Evolutionary conservation across 2,329 filamentous ascomycete species (phyloP).

Genomic region (Tolypocladium paradoxum): DNA sequence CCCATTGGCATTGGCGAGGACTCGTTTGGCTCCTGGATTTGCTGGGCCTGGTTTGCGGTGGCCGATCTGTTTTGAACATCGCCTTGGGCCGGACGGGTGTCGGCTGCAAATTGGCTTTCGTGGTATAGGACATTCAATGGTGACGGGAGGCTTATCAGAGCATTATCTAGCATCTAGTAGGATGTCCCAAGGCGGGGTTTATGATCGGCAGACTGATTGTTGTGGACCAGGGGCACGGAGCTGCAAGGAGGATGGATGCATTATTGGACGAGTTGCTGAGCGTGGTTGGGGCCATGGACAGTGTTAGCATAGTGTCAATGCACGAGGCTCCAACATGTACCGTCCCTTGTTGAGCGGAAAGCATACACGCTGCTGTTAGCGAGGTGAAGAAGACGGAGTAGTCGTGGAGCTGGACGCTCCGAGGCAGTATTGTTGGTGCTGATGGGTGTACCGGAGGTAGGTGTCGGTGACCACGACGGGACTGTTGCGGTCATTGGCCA

Average conservation of each 20-base stretch:
- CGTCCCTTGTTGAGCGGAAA: background rate
- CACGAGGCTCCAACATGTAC: background rate
- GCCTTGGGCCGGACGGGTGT: background rate
- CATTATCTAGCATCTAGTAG: background rate
- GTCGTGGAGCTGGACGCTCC: background rate
- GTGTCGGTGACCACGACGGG: too few relatives aligned
- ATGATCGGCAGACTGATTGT: background rate
- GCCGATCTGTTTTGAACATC: slow-evolving; percentile 5
- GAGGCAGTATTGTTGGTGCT: background rate
- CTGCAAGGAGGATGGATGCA: background rate
- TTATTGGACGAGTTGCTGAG: background rate
- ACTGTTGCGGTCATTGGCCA: background rate
- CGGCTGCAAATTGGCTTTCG: background rate
- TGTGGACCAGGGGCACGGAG: background rate
- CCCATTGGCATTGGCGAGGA: background rate
- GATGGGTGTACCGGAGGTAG: background rate
- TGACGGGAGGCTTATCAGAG: background rate
- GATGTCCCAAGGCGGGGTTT: background rate
- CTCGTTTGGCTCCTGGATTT: slow-evolving; percentile 1
- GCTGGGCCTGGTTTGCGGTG: background rate
- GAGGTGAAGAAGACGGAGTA: background rate
- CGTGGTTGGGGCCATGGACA: background rate
- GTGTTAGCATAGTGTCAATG: background rate
- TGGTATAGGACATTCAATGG: background rate
- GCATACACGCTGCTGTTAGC: background rate